Evolutionary conservation across 2,329 filamentous ascomycete genomes (phyloP).

Genomic region (Verticillium dahliae): DNA sequence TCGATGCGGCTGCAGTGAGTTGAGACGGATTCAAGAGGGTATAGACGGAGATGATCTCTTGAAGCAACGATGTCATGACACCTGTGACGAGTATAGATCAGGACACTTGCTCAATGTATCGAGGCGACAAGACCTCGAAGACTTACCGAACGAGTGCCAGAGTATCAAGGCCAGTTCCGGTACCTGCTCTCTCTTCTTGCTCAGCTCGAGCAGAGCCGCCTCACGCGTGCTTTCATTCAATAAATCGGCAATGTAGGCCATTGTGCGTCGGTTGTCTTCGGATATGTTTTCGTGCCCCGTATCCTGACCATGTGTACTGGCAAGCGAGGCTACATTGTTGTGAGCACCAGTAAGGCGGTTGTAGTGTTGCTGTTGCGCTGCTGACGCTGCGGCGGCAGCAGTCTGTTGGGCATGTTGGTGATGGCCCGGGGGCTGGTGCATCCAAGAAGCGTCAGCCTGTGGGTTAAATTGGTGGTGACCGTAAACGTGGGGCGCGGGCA

Average conservation of each 20-base stretch:
- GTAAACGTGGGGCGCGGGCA: constrained; percentile 58
- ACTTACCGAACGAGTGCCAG: constrained; percentile 95
- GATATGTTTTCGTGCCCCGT: constrained; percentile 61
- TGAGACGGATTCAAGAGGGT: constrained; percentile 94
- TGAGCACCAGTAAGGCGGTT: constrained; percentile 65
- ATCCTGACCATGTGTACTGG: constrained; percentile 46
- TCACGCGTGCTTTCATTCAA: constrained; percentile 83
- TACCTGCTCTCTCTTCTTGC: constrained; percentile 98
- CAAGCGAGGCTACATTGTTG: constrained; percentile 40
- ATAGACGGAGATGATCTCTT: constrained; percentile 99
- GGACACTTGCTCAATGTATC: not conserved
- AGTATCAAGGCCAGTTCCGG: constrained; percentile 92
- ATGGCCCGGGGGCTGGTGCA: constrained; percentile 58
- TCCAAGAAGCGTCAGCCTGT: constrained; percentile 58
- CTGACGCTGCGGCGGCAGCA: constrained; percentile 46
- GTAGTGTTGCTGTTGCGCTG: constrained; percentile 56
- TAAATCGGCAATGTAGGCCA: constrained; percentile 87
- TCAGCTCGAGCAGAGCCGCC: constrained; percentile 86
- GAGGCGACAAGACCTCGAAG: too few relatives aligned
- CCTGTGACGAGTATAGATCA: constrained; percentile 41
- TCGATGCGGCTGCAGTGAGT: constrained; percentile 93
- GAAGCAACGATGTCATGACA: constrained; percentile 94
- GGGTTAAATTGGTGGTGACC: constrained; percentile 61
- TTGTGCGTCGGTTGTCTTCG: constrained; percentile 88
- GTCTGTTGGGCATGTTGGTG: constrained; percentile 51